A percentile compares a stretch with the other conserved stretches of the same genome.
Conservation (phyloP, 441 rosid species). For the Aquilaria agallochum region DNA sequence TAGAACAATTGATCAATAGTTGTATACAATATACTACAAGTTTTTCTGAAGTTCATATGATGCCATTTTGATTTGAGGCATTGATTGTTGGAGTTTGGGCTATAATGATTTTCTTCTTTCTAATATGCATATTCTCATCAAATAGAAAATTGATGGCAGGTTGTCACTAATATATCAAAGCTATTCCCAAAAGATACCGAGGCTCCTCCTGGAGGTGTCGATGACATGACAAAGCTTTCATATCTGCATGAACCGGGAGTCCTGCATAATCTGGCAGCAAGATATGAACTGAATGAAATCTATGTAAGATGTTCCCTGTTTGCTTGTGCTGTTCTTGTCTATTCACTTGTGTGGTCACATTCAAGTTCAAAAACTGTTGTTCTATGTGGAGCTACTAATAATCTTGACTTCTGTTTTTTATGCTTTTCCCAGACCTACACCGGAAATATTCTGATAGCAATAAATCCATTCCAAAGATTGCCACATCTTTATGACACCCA, state of each 20-base stretch:
- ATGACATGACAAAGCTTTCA: constrained; percentile 81
- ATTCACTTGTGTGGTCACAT: constrained; percentile 8
- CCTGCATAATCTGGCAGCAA: constrained; percentile 49
- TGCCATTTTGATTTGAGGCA: too few relatives aligned
- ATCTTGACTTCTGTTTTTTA: constrained; percentile 9
- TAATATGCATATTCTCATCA: not conserved
- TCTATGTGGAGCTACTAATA: constrained; percentile 7
- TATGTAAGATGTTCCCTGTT: constrained; percentile 42
- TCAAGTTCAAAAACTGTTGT: constrained; percentile 1
- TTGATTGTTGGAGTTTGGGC: too few relatives aligned
- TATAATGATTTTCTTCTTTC: not conserved
- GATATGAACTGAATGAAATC: constrained; percentile 76
- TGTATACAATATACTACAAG: too few relatives aligned
- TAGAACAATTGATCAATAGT: too few relatives aligned
- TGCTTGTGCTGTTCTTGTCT: not conserved
- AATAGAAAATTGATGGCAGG: constrained; percentile 30
- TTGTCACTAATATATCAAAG: constrained; percentile 46
- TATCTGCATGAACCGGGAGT: constrained; percentile 85
- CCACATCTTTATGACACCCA: constrained; percentile 76
- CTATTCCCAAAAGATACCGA: constrained; percentile 63
- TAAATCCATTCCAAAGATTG: constrained; percentile 76
- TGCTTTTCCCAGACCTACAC: constrained; percentile 54
- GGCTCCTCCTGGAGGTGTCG: constrained; percentile 66
- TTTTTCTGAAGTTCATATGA: too few relatives aligned
- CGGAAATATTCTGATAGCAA: constrained; percentile 71